Base-by-base conservation (phyloP, 164 flowering plant genomes). In the Aristolochia californica region DNA sequence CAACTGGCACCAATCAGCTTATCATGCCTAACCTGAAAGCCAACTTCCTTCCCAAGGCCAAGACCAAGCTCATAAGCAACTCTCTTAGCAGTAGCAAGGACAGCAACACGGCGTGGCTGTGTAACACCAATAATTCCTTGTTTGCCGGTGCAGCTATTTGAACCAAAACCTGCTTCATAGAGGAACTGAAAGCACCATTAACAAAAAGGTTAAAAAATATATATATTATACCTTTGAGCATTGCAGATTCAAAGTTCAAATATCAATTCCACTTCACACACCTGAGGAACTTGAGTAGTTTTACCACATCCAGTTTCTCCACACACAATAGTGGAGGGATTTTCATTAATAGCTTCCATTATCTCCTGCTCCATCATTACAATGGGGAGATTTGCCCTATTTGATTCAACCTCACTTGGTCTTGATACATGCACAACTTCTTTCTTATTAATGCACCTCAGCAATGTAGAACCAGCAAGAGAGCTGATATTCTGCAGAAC, bases 351-450 rank as follows among this genome's bases (percentile, higher is more conserved):
- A 62, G 95, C 91, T 81, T 91, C 96, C 98, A 91, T 91, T 68
- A 91, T 85, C 68, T 91, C 98, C 64, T 91, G 98, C 80, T 91
- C 98, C 95, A 84, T 83, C 98, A 86, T 88, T 49, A 88, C 87
- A 53, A 91, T 85, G 15, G 98, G 98, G 53, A 91, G 96, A 72
- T 77, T 87, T 55, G 65, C 79, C 66, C 98, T 77, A 43, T 65
- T 73, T 17, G 60, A 65, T 58, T 84, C 89, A 59, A 91, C 75
- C 54, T 83, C 96, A 53, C 52, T 64, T 57, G 96, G 95, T 62
- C 98, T 82, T 66, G 77, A 72, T 15, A 87, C 95, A 72, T 71
- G 86, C 61, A 93, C 87, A 27, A 88, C 80, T 47, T 58, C 73
- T 55, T 93, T 79, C 44, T 75, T 25, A 56, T 44, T 48, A 34